A percentile compares a stretch with the other conserved stretches of the same genome.
Conservation (phyloP, 176 grass and related monocot species). For the Avena eriantha region DNA sequence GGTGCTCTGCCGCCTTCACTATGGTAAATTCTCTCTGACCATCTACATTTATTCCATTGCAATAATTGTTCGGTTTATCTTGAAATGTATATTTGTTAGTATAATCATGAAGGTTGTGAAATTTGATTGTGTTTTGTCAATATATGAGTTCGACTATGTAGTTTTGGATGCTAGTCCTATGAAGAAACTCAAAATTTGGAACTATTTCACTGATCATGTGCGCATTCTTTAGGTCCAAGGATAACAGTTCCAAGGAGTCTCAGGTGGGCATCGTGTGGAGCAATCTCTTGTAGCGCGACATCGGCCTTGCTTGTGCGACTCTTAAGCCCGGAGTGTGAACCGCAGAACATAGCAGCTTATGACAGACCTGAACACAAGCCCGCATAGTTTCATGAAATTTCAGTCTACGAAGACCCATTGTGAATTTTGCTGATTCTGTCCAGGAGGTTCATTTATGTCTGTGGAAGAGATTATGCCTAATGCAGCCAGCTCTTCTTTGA, state of each 20-base stretch:
- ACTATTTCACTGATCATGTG: not conserved
- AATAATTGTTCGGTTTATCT: not conserved
- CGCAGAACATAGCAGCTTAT: constrained; percentile 83
- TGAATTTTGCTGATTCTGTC: not conserved
- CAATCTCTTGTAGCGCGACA: constrained; percentile 55
- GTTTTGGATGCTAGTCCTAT: not conserved
- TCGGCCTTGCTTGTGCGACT: constrained; percentile 68
- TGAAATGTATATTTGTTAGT: not conserved
- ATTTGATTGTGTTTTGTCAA: not conserved
- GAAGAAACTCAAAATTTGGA: not conserved
- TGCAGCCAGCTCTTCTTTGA: not conserved
- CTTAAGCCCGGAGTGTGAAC: constrained; percentile 90
- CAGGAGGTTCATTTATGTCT: not conserved
- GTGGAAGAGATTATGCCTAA: not conserved
- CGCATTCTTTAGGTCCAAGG: constrained; percentile 61
- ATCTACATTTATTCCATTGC: not conserved
- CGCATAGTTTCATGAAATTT: constrained; percentile 3
- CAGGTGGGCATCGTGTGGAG: constrained; percentile 81
- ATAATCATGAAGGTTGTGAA: not conserved
- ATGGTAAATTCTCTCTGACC: constrained; percentile 43
- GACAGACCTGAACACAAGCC: constrained; percentile 51
- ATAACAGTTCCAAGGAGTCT: constrained; percentile 80
- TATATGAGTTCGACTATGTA: not conserved
- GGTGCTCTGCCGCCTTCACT: constrained; percentile 86
- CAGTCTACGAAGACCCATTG: not conserved